These are phyloP conservation scores for Eimeria praecox DNA, from an alignment of 169 alveolate genomes.

Conservation along the genomic window DNA sequence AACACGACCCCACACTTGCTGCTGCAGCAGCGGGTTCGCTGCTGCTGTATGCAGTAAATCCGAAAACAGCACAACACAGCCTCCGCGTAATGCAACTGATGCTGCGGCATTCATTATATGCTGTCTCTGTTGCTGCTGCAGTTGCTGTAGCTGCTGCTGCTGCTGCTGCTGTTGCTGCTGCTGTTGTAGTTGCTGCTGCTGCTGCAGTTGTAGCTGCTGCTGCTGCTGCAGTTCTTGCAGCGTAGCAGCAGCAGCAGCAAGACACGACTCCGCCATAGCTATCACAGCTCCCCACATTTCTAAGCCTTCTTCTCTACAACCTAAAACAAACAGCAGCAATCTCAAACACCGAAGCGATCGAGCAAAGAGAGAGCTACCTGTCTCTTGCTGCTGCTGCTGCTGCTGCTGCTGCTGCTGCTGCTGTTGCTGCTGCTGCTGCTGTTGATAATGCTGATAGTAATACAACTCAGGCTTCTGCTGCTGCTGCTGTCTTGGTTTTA, in stretches of 20 bases:
- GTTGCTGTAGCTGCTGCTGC: neutral
- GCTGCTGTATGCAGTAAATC: conserved; percentile 46
- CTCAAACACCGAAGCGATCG: conserved; percentile 70
- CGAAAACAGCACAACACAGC: conserved; percentile 53
- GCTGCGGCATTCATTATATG: conserved; percentile 29
- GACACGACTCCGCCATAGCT: neutral
- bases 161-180: conserved; percentile 21
- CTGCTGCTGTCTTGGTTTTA: conserved; percentile 35
- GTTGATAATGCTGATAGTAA: conserved; percentile 51
- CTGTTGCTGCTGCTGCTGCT: conserved; percentile 74
- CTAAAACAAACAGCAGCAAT: conserved; percentile 67
- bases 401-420: conserved; percentile 78
- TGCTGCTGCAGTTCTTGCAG: conserved; percentile 31
- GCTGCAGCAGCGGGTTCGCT: conserved; percentile 46
- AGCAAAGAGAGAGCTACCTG: conserved; percentile 64
- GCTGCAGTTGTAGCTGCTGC: neutral
- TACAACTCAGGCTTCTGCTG: conserved; percentile 42
- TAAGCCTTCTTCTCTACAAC: conserved; percentile 26
- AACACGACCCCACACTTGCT: neutral
- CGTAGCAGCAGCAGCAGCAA: conserved; percentile 31
- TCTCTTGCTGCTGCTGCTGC: conserved; percentile 42
- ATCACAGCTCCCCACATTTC: conserved; percentile 77
- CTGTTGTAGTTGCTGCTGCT: neutral
- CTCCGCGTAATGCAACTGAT: conserved; percentile 71
- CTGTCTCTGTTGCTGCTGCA: conserved; percentile 12